Evolutionary conservation across 768 basidiomycete species (phyloP).

Genomic region (Leccinellum rugosiceps): DNA sequence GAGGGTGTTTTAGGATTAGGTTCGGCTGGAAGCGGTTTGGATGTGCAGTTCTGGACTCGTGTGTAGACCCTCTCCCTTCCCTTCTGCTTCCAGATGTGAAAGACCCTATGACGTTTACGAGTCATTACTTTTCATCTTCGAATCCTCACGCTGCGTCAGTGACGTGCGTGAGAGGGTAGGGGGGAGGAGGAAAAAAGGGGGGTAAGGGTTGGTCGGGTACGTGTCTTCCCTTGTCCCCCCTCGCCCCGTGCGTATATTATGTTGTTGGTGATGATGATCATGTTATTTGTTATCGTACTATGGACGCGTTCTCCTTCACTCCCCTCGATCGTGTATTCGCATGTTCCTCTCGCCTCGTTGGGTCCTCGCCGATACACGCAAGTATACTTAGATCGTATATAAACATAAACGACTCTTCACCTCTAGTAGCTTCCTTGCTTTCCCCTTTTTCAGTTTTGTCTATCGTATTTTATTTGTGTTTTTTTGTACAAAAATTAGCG

Average conservation of each 20-base stretch:
- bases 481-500: not conserved
- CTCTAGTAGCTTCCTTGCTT: constrained; percentile 1
- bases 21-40: constrained; percentile 8
- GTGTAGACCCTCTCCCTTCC: not conserved
- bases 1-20: constrained; percentile 13
- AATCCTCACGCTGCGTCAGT: constrained; percentile 5
- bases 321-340: constrained; percentile 6
- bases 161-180: not conserved
- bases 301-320: not conserved
- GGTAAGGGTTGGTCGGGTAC: constrained; percentile 1
- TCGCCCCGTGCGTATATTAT: constrained; percentile 1
- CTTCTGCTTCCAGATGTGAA: constrained; percentile 5
- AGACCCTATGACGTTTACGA: constrained; percentile 17
- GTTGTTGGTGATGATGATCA: not conserved
- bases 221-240: not conserved
- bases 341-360: not conserved
- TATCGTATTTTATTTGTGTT: not conserved
- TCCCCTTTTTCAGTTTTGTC: not conserved
- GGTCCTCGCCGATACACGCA: constrained; percentile 1
- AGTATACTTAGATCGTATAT: constrained; percentile 16
- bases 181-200: not conserved
- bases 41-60: constrained; percentile 12
- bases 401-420: constrained; percentile 1
- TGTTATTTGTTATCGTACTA: constrained; percentile 2
- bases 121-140: constrained; percentile 15